These are phyloP conservation scores for Ophiostoma himal-ulmi DNA, from an alignment of 2,329 filamentous ascomycete species.

Conservation along the genomic window DNA sequence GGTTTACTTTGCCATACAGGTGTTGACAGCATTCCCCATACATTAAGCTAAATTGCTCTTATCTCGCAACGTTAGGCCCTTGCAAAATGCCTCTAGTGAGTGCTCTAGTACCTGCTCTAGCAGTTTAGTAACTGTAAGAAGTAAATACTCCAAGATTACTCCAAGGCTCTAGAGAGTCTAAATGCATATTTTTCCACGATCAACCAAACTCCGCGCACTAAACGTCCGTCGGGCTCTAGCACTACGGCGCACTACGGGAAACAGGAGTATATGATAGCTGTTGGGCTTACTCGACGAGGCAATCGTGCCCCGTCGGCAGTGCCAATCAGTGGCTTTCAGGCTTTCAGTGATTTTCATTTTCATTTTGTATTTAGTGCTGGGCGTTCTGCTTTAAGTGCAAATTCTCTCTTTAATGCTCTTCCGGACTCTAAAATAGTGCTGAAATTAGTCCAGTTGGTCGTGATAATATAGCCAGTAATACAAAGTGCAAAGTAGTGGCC, in stretches of 20 bases:
- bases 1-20: not conserved
- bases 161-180: not conserved
- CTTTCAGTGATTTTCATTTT: not conserved
- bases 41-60: not conserved
- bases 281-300: not conserved
- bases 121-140: not conserved
- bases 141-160: not conserved
- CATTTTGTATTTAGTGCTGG: not conserved
- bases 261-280: not conserved
- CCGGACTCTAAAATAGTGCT: not conserved
- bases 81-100: not conserved
- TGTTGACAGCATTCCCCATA: not conserved
- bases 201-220: constrained; percentile 3
- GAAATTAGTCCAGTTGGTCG: not conserved
- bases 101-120: not conserved
- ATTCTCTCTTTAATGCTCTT: not conserved
- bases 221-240: not conserved
- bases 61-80: not conserved
- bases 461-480: not conserved
- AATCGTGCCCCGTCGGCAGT: not conserved
- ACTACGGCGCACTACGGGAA: not conserved
- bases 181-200: not conserved
- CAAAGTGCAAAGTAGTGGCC: no score
- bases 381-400: not conserved
- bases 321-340: not conserved